Base-by-base conservation (phyloP, 1,139 yeast species). In the Geotrichum reessii region DNA sequence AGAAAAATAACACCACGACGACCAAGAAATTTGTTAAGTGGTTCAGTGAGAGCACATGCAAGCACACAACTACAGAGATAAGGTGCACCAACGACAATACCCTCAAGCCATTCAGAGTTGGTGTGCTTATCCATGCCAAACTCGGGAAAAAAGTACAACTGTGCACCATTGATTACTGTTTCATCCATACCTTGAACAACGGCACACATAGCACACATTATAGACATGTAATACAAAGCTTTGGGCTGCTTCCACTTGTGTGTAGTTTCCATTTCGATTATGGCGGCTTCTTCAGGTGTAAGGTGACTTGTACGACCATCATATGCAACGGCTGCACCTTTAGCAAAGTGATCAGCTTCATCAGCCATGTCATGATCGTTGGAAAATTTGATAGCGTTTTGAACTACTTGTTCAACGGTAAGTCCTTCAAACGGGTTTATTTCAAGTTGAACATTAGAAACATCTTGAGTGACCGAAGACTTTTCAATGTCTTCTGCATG, bases 141-240 rank as follows among this genome's bases (percentile, higher is more conserved):
- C 51, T 74, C 76, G 1, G 67, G 65, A 5, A 92, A 89, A 71
- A 84, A 87, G 68, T 83, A 85, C 53, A 88, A 73, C 58, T 85
- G 81, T 9, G 96, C 96, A 64, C 96, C 97, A 67, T 88, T 87
- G 61, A 87, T 81, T 24, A 88, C 96, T 1, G 95, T 80, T 71
- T 89, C 96, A 71, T 89, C 97, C 90, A 89, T 88, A 68, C 97
- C 97, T 72, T 89, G 96, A 44, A 90, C 92, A 8, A 92, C 88
- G 22, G 96, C 97, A 57, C 95, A 90, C 84, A 89, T 81, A 6
- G 96, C 86, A 49, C 92, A 86, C 70, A 88, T 81, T 19, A 87
- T 79, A 58, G 87, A 81, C 57, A 88, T 83, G 63, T 78, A 81
- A 64, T 84, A 73, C 66, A 89, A 76, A 61, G 81, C 81, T 40